Evolutionary conservation across 1,284 basidiomycete species (phyloP).

Genomic region (Malassezia restricta): DNA sequence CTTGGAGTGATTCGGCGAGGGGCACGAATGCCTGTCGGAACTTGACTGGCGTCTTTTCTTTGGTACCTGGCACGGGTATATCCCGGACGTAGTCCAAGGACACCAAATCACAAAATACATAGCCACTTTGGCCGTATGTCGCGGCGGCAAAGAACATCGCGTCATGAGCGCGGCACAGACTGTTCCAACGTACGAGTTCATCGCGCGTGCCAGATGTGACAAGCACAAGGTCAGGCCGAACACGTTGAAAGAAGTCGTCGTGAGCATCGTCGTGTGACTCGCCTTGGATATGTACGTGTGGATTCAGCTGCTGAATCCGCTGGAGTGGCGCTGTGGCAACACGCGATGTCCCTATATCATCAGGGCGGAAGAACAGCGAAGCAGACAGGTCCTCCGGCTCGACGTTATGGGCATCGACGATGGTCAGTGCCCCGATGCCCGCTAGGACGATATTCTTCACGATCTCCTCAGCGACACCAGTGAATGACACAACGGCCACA

Average conservation of each 20-base stretch:
- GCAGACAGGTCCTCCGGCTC: conserved; percentile 60
- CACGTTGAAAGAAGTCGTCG: conserved; percentile 9
- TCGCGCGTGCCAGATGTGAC: conserved; percentile 7
- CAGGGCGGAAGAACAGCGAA: conserved; percentile 85
- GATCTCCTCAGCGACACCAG: conserved; percentile 80
- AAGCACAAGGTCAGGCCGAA: conserved; percentile 18
- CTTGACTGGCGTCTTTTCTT: conserved; percentile 50
- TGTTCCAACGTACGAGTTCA: conserved; percentile 62
- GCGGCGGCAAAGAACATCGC: conserved; percentile 66
- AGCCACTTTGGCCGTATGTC: conserved; percentile 80
- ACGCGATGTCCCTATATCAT: conserved; percentile 59
- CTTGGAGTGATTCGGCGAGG: conserved; percentile 51
- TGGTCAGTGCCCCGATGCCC: conserved; percentile 52
- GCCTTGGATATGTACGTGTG: conserved; percentile 61
- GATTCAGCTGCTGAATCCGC: conserved; percentile 77
- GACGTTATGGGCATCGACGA: conserved; percentile 51
- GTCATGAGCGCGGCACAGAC: conserved; percentile 53
- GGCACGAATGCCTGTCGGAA: conserved; percentile 60
- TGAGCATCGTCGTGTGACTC: conserved; percentile 47
- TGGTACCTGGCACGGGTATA: conserved; percentile 36
- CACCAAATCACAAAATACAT: conserved; percentile 83
- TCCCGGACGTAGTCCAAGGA: conserved; percentile 64
- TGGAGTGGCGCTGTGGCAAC: conserved; percentile 13
- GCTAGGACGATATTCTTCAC: conserved; percentile 73
- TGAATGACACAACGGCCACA: conserved; percentile 68